A percentile compares a stretch with the other conserved stretches of the same genome.
Conservation (phyloP, 208 protist genomes). For the Entamoeba histolytica region DNA sequence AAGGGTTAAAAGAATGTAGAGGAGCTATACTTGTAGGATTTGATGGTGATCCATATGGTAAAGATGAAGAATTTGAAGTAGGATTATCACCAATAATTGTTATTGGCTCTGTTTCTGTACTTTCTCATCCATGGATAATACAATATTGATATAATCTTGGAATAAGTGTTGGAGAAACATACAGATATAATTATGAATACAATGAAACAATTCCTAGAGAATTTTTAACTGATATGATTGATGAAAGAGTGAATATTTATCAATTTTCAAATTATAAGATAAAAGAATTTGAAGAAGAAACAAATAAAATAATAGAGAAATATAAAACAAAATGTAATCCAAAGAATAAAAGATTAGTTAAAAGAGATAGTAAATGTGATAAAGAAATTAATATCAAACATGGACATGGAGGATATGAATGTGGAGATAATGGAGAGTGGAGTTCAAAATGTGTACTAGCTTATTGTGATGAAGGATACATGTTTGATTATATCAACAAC, state of each 20-base stretch:
- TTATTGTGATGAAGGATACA: background rate
- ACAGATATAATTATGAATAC: background rate
- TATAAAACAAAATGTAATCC: background rate
- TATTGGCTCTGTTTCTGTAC: too few species aligned
- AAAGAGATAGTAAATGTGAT: background rate
- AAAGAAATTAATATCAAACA: background rate
- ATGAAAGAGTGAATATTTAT: background rate
- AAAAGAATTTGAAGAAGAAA: background rate
- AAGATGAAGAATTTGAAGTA: background rate
- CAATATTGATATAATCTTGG: background rate
- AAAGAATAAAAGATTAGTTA: background rate
- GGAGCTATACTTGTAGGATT: background rate
- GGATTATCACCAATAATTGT: background rate
- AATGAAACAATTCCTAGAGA: background rate
- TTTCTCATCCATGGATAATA: background rate
- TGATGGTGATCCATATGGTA: background rate
- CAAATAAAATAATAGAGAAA: background rate
- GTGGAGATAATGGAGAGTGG: background rate
- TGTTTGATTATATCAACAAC: background rate
- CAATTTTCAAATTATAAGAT: background rate
- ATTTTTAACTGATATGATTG: background rate
- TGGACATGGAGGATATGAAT: background rate
- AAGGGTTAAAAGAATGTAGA: background rate
- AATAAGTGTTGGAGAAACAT: background rate
- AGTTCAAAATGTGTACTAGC: background rate